Percentiles rank a stretch among this genome's conserved stretches.
phyloP scores from a whole-genome alignment of 768 basidiomycete genomes.

The Rhizopogon vesiculosus region DNA sequence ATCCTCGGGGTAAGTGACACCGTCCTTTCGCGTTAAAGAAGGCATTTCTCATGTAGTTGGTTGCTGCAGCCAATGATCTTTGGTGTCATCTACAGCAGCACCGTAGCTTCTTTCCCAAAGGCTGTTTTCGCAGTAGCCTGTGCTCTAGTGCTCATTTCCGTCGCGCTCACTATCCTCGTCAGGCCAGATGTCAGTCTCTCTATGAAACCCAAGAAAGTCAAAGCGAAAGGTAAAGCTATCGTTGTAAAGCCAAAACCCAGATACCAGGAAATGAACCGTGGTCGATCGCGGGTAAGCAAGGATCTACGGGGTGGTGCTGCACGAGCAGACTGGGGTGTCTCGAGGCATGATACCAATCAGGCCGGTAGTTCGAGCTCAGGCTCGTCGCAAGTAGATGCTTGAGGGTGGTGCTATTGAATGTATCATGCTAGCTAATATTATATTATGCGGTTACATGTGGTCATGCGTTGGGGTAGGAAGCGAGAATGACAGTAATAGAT shows the following conservation, averaged over 20 bases:
- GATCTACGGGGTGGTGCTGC: conserved; percentile 32
- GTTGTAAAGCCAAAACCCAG: conserved; percentile 8
- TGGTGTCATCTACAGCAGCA: conserved; percentile 58
- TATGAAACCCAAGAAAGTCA: conserved; percentile 9
- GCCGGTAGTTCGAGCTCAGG: conserved; percentile 3
- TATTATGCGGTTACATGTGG: background rate
- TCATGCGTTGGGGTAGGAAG: background rate
- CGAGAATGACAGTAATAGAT: background rate
- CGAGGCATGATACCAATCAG: conserved; percentile 5
- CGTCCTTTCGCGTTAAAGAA: background rate
- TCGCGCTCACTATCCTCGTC: conserved; percentile 42
- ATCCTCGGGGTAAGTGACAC: conserved; percentile 42
- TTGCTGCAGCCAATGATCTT: conserved; percentile 61
- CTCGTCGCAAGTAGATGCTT: background rate
- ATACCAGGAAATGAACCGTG: conserved; percentile 15
- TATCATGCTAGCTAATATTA: background rate
- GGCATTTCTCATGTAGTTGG: background rate
- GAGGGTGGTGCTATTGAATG: background rate
- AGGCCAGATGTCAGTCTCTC: conserved; percentile 26
- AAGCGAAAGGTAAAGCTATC: conserved; percentile 2
- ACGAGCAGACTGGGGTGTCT: conserved; percentile 13
- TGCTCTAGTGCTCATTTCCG: conserved; percentile 44
- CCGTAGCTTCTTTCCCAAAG: conserved; percentile 61
- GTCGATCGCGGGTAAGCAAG: conserved; percentile 32
- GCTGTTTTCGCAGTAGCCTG: conserved; percentile 63